Evolutionary conservation across 1,284 basidiomycete genomes (phyloP), one percentile per base, ranked within the genome.

Genomic region (Cryptococcus sp.): DNA sequence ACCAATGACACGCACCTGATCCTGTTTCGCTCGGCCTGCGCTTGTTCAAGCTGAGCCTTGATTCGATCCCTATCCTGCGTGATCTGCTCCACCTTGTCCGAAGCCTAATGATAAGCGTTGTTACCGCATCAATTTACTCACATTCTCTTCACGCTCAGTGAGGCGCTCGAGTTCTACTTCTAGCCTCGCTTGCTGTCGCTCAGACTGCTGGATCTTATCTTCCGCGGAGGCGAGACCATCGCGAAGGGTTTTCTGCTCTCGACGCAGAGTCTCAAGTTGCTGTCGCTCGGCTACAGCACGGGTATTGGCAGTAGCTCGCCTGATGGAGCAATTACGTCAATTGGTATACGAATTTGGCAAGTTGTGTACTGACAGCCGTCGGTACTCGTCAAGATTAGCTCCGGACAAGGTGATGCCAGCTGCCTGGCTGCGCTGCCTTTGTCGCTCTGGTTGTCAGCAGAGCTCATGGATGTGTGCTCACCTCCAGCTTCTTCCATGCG

Each of bases 201-300:
- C 81, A 30, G 90, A 80, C 47, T 86, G 85, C 52, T 88, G 79
- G 38, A 88, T 82, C 69, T 87, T 89, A 63, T 85, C 83, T 52
- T 82, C 75, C 7, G 78, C 72, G 4, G 75, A 75, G 0, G 79
- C 72, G 10, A 93, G 81, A 1, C 85, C 82, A 40, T 91, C 86
- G 6, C 82, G 77, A 1, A 86, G 76, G 1, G 86, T 87, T 75
- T 93, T 92, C 68, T 89, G 87, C 57, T 97, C 91, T 59, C 93
- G 86, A n/a, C 82, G 83, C 1, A 94, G 82, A 0, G 85, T 84
- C 64, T 94, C 91, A 5, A 96, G 83, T 22, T 87, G 83, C 72
- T 96, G 92, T 1, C 96, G 88, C 75, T 98, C 93, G 39, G 88
- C 84, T 0, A 93, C 86, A 0, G 90, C 93, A 45, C 88, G 83